Percentiles rank a stretch among this genome's conserved stretches.
These are phyloP conservation scores for Trypanosoma rangeli DNA, from an alignment of 208 protist species.

Conservation along the genomic window DNA sequence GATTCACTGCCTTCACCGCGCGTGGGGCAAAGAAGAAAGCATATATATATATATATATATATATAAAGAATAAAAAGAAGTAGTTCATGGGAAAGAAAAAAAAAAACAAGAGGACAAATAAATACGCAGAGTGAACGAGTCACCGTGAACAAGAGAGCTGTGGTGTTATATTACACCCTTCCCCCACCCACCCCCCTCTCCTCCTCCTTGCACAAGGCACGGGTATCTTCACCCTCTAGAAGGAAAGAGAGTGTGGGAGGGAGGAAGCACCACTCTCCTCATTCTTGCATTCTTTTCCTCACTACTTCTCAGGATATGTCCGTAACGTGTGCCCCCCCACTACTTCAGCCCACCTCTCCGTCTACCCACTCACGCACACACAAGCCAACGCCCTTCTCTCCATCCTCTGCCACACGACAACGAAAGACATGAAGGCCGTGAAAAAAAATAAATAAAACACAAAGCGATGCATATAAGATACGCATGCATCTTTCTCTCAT, in stretches of 20 bases:
- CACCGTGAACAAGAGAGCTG: neutral
- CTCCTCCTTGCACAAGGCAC: no score
- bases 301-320: neutral
- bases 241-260: neutral
- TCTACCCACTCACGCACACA: slow-evolving; percentile 1
- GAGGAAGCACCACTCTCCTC: neutral
- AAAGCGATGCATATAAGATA: neutral
- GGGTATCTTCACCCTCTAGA: no score
- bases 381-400: neutral
- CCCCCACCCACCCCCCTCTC: no score
- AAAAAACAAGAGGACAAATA: neutral
- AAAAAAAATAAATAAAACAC: neutral
- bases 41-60: neutral
- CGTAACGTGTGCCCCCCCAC: neutral
- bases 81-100: neutral
- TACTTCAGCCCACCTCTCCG: neutral
- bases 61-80: slow-evolving; percentile 24
- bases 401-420: neutral
- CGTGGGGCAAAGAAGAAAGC: neutral
- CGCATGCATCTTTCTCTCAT: neutral
- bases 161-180: no score
- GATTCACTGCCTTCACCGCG: neutral
- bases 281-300: no score
- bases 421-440: neutral
- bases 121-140: neutral